Conservation (phyloP, 225 moss, liverwort and hornwort species). For the Physcomitrium patens region DNA sequence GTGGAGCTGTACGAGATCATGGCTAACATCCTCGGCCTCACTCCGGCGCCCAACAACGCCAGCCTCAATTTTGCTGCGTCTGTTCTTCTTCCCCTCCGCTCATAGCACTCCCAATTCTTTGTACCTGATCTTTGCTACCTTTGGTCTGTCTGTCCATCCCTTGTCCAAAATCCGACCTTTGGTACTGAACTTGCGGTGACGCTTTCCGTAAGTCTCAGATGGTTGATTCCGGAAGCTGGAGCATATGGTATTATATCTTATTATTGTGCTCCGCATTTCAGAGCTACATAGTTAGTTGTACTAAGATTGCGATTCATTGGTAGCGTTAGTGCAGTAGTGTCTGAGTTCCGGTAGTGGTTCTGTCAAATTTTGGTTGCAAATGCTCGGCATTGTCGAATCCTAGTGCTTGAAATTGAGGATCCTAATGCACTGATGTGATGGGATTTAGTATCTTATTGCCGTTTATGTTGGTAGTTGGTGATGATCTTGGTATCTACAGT, state of each 20-base stretch:
- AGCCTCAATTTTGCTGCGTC: constrained; percentile 39
- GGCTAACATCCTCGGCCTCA: constrained; percentile 56
- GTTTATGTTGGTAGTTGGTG: too few relatives aligned
- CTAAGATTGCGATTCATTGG: neutral
- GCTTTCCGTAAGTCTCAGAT: neutral
- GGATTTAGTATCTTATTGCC: too few relatives aligned
- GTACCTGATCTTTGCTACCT: constrained; percentile 30
- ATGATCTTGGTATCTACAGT: too few relatives aligned
- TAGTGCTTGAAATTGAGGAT: too few relatives aligned
- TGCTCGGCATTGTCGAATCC: too few relatives aligned
- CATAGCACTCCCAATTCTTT: constrained; percentile 47
- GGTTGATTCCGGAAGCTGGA: neutral
- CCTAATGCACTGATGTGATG: too few relatives aligned
- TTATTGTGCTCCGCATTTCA: neutral
- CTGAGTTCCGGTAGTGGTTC: neutral
- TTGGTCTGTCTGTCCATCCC: neutral
- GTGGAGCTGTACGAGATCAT: constrained; percentile 65
- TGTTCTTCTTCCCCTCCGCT: constrained; percentile 54
- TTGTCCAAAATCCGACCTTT: constrained; percentile 3
- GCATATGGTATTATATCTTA: neutral
- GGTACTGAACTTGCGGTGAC: constrained; percentile 25
- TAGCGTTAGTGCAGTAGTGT: constrained; percentile 1
- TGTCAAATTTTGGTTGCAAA: neutral
- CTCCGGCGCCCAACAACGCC: constrained; percentile 60
- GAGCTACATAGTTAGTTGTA: constrained; percentile 8